phyloP scores from a whole-genome alignment of 208 protist genomes.

The Wallacemonas sp. region DNA sequence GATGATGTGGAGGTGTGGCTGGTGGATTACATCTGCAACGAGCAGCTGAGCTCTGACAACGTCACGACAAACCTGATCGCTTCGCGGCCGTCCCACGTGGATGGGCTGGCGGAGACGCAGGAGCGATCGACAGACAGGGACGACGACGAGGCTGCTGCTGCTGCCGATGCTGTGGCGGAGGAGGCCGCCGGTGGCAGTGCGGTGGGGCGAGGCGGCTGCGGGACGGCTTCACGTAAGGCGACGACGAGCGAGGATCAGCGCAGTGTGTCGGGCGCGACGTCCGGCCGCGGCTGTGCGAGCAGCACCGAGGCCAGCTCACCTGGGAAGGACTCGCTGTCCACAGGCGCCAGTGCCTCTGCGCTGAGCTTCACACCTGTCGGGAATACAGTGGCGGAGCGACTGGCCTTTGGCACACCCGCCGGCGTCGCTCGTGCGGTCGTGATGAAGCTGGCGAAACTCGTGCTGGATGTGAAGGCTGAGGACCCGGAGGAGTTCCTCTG shows the following conservation, averaged over 20 bases:
- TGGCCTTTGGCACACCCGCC: constrained; percentile 35
- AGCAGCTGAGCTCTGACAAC: constrained; percentile 19
- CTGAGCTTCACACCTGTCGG: constrained; percentile 29
- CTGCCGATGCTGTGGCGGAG: neutral
- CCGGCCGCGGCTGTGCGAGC: too few relatives aligned
- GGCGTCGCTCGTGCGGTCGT: constrained; percentile 29
- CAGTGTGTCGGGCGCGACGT: too few relatives aligned
- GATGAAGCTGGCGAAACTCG: constrained; percentile 30
- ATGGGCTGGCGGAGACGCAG: neutral
- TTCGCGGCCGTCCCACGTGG: constrained; percentile 4
- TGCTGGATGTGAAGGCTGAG: constrained; percentile 50
- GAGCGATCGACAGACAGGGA: neutral
- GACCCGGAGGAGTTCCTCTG: constrained; percentile 68
- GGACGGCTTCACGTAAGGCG: too few relatives aligned
- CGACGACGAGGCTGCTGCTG: neutral
- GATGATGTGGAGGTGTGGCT: constrained; percentile 62
- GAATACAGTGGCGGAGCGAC: constrained; percentile 54
- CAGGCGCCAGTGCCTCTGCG: neutral
- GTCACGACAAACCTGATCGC: constrained; percentile 16
- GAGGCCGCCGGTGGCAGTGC: neutral
- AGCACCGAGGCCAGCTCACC: too few relatives aligned
- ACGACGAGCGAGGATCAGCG: too few relatives aligned
- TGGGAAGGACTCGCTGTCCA: too few relatives aligned
- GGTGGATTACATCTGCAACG: constrained; percentile 44
- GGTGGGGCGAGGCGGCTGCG: too few relatives aligned